Conservation (phyloP, 2,329 filamentous ascomycete genomes). For the Verticillium isaacii region DNA sequence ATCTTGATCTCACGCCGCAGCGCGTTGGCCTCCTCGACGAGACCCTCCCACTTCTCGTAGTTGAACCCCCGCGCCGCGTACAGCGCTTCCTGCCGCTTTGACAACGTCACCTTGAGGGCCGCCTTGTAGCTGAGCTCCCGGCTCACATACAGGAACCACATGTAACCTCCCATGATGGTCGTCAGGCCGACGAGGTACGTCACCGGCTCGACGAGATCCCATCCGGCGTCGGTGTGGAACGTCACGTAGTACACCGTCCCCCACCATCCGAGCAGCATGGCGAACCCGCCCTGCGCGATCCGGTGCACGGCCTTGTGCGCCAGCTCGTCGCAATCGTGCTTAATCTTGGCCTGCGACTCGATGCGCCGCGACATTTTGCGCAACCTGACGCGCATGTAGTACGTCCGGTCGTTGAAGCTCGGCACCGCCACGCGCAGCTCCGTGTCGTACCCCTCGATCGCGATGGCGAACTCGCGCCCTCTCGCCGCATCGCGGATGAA, state of each 20-base stretch:
- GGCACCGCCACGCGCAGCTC: conserved; percentile 78
- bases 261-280: conserved; percentile 72
- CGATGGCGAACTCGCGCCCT: conserved; percentile 78
- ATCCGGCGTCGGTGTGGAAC: conserved; percentile 72
- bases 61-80: conserved; percentile 77
- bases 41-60: conserved; percentile 66
- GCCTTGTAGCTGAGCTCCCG: conserved; percentile 82
- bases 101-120: conserved; percentile 83
- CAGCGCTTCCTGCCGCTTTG: conserved; percentile 67
- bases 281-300: conserved; percentile 76
- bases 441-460: conserved; percentile 62
- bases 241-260: conserved; percentile 70
- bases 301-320: conserved; percentile 75
- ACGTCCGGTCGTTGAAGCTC: conserved; percentile 84
- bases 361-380: conserved; percentile 68
- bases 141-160: conserved; percentile 93
- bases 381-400: conserved; percentile 75
- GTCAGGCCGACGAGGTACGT: conserved; percentile 85
- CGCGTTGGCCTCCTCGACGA: conserved; percentile 76
- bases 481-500: conserved; percentile 88
- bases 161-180: conserved; percentile 82
- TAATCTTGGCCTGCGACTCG: conserved; percentile 65
- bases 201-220: conserved; percentile 87
- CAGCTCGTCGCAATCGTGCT: conserved; percentile 73
- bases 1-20: conserved; percentile 74